A percentile compares a stretch with the other conserved stretches of the same genome.
These are phyloP conservation scores for Hortiboletus campestris DNA, from an alignment of 768 basidiomycete species.

Conservation along the genomic window DNA sequence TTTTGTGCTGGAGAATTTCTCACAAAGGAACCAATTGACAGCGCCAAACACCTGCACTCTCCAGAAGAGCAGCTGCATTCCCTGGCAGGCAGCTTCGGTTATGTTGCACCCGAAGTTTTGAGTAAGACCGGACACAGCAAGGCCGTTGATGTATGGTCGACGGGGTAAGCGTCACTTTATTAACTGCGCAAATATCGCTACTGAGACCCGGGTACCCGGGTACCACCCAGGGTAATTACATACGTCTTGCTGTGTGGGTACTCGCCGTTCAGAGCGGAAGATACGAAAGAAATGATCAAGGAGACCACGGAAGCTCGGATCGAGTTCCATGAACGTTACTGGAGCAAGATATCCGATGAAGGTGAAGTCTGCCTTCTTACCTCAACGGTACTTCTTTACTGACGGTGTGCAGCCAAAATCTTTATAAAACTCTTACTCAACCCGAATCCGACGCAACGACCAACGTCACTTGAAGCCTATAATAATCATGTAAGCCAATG, in stretches of 20 bases:
- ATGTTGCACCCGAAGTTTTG: constrained; percentile 89
- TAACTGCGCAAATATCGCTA: not conserved
- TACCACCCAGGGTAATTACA: constrained; percentile 71
- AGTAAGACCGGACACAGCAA: constrained; percentile 84
- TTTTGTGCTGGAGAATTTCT: not conserved
- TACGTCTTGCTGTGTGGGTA: constrained; percentile 96
- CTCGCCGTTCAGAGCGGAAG: constrained; percentile 88
- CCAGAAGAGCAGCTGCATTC: constrained; percentile 68
- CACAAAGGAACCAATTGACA: constrained; percentile 26
- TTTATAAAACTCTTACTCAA: constrained; percentile 76
- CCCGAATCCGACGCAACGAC: constrained; percentile 67
- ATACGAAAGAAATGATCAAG: constrained; percentile 66
- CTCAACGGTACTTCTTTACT: not conserved
- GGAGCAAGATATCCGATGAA: constrained; percentile 82
- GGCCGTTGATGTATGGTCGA: constrained; percentile 92
- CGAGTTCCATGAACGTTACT: constrained; percentile 92
- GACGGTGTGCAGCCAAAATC: constrained; percentile 59
- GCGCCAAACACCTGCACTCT: constrained; percentile 79
- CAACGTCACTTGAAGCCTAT: constrained; percentile 71
- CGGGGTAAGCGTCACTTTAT: constrained; percentile 57
- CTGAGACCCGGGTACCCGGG: not conserved
- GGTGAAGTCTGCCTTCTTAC: constrained; percentile 42
- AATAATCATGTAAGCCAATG: constrained; percentile 53
- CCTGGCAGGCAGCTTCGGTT: constrained; percentile 81
- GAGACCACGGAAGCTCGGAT: constrained; percentile 86